A percentile compares a stretch with the other conserved stretches of the same genome.
phyloP scores from a whole-genome alignment of 169 alveolate species.

The Plasmodium gaboni region DNA sequence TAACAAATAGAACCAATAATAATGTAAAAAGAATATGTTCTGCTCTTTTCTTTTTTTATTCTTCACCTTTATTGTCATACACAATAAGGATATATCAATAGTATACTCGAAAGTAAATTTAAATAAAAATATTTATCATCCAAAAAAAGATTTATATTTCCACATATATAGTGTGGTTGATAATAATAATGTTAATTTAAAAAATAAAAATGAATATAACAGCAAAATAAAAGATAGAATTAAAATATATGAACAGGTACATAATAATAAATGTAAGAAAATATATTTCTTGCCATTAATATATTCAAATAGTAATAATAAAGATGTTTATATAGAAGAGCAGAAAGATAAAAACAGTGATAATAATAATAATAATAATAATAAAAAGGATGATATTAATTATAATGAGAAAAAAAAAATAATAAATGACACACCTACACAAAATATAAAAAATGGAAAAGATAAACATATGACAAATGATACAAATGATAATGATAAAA shows the following conservation, averaged over 20 bases:
- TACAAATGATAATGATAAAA: neutral
- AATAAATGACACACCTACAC: neutral
- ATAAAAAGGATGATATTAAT: neutral
- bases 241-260: constrained; percentile 33
- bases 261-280: constrained; percentile 21
- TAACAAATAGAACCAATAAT: neutral
- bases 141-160: neutral
- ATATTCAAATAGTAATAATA: neutral
- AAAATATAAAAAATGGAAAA: neutral
- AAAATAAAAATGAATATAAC: constrained; percentile 24
- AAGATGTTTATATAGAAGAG: neutral
- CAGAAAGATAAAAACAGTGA: neutral
- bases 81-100: no score
- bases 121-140: neutral
- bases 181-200: constrained; percentile 23
- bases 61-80: no score
- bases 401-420: neutral
- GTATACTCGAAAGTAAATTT: neutral
- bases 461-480: neutral
- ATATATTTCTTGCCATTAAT: constrained; percentile 59
- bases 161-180: constrained; percentile 43
- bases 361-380: neutral
- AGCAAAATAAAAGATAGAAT: constrained; percentile 17
- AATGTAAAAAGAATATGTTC: constrained; percentile 18
- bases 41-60: neutral